phyloP scores from a whole-genome alignment of 1,139 yeast species.

The Geotrichum candidum region DNA sequence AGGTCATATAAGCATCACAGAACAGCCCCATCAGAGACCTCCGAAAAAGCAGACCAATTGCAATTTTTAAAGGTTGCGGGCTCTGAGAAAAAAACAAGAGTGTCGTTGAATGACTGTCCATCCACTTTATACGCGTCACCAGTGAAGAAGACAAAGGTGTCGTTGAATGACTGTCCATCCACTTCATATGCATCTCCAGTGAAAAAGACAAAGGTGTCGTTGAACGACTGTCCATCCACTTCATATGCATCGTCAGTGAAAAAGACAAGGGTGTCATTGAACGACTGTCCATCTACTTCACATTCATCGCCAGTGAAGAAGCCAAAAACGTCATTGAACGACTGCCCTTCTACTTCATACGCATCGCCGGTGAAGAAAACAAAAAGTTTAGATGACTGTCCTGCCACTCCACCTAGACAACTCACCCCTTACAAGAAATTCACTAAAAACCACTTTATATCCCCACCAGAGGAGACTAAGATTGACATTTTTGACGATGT shows the following conservation, averaged over 20 bases:
- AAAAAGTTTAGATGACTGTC: not conserved
- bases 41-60: not conserved
- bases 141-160: not conserved
- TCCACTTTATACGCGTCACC: not conserved
- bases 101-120: not conserved
- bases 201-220: not conserved
- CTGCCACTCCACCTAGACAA: not conserved
- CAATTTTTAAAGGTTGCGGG: not conserved
- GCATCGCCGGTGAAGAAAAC: not conserved
- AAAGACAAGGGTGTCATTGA: not conserved
- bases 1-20: conserved; percentile 10
- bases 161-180: not conserved
- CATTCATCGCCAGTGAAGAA: not conserved
- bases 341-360: not conserved
- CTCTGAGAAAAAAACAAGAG: not conserved
- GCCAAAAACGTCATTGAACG: not conserved
- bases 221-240: not conserved
- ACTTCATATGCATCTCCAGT: not conserved
- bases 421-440: not conserved
- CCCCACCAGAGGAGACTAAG: conserved; percentile 4
- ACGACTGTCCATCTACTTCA: not conserved
- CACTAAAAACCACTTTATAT: not conserved
- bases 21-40: conserved; percentile 1
- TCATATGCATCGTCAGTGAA: not conserved
- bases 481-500: conserved; percentile 24